Evolutionary conservation across 2,329 filamentous ascomycete genomes (phyloP), one percentile per base, ranked within the genome.

Genomic region (Spiromastix sp.): DNA sequence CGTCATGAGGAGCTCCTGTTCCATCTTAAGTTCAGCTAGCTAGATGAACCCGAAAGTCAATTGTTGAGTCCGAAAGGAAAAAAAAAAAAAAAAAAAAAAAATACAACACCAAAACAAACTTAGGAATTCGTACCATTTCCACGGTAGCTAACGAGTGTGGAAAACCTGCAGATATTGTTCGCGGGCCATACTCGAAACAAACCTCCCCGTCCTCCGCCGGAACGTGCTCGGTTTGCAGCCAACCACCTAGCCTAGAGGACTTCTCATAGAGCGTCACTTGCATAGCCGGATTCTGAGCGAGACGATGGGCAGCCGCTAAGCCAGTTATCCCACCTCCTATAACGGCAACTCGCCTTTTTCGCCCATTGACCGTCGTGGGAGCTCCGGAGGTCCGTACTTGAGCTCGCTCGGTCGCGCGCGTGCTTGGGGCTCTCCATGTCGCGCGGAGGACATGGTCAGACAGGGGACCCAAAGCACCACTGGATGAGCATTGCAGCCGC

Each of bases 311-410:
- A 25, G 78, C 71, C 22, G 80, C 74, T 31, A 94, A 71, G 33
- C 86, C 86, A 2, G 85, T 91, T 53, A 94, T 78, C 26, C 86
- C 86, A 41, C 79, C 85, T 34, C 86, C 86, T 19, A 93, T 59
- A 34, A 93, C 68, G 16, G 81, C 84, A 12, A 46, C 38, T 4
- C 29, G 29, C 24, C 19, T 36, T 31, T 38, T 26, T 34, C n/a
- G n/a, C n/a, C 30, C n/a, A 21, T 34, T 36, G 16, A 17, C n/a
- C n/a, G n/a, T n/a, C n/a, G n/a, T n/a, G n/a, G n/a, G n/a, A n/a
- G n/a, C n/a, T n/a, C n/a, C n/a, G n/a, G n/a, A n/a, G n/a, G n/a
- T n/a, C n/a, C n/a, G n/a, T n/a, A n/a, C n/a, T n/a, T n/a, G n/a
- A n/a, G n/a, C n/a, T n/a, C n/a, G n/a, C n/a, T n/a, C n/a, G n/a